Percentiles rank a stretch among this genome's conserved stretches.
phyloP scores from a whole-genome alignment of 768 basidiomycete species.

The Lyophyllum semitale region DNA sequence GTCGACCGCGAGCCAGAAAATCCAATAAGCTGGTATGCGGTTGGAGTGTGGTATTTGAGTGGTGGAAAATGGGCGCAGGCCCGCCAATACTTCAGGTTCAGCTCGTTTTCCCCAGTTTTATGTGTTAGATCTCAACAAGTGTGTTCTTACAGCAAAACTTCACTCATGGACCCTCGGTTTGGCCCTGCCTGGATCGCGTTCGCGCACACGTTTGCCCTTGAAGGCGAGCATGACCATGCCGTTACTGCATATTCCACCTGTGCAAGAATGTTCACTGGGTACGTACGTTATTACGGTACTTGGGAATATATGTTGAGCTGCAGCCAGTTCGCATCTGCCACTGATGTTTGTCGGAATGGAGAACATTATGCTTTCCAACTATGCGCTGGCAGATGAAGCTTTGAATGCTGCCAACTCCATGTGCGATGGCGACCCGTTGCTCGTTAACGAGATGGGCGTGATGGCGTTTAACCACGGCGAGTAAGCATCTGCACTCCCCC shows the following conservation, averaged over 20 bases:
- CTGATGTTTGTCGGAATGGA: conserved; percentile 98
- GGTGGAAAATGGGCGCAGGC: conserved; percentile 89
- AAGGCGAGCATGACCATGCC: conserved; percentile 98
- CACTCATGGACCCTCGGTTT: conserved; percentile 94
- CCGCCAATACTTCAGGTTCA: conserved; percentile 89
- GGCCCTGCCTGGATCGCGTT: conserved; percentile 98
- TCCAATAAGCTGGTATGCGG: conserved; percentile 96
- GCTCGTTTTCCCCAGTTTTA: background rate
- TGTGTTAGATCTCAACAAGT: background rate
- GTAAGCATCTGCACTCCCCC: conserved; percentile 43
- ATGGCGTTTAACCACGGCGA: conserved; percentile 86
- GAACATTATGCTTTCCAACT: conserved; percentile 87
- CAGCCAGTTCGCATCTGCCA: conserved; percentile 87
- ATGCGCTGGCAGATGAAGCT: conserved; percentile 82
- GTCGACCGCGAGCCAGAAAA: conserved; percentile 94
- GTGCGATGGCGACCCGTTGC: conserved; percentile 86
- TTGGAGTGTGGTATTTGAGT: conserved; percentile 94
- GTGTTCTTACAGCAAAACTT: conserved; percentile 73
- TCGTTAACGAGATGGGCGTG: conserved; percentile 91
- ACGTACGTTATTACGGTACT: conserved; percentile 28
- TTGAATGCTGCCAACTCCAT: conserved; percentile 78
- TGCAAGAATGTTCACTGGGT: conserved; percentile 94
- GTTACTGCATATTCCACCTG: conserved; percentile 98
- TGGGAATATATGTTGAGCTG: background rate
- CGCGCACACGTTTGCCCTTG: conserved; percentile 94